Percentiles rank a stretch among this genome's conserved stretches.
phyloP scores from a whole-genome alignment of 257 asterid species.

The Pogostemon cablin region DNA sequence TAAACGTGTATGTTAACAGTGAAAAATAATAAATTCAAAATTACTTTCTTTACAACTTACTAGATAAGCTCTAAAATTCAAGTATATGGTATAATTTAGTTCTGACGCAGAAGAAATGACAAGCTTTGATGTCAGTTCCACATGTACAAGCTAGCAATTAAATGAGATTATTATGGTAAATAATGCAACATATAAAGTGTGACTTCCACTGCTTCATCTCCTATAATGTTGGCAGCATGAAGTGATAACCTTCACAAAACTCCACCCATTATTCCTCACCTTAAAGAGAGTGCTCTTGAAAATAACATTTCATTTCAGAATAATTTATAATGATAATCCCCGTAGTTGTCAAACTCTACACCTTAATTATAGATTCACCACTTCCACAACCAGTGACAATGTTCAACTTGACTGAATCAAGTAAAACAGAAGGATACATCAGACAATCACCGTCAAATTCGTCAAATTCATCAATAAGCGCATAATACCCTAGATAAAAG shows the following conservation, averaged over 20 bases:
- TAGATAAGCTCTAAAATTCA: neutral
- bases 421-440: constrained; percentile 10
- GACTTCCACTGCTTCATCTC: neutral
- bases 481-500: neutral
- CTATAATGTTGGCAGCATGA: neutral
- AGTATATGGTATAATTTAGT: neutral
- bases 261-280: neutral
- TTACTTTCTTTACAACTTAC: neutral
- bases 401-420: neutral
- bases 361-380: neutral
- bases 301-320: neutral
- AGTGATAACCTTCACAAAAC: neutral
- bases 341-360: neutral
- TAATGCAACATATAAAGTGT: neutral
- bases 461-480: neutral
- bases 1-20: neutral
- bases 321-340: neutral
- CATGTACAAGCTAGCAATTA: neutral
- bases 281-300: neutral
- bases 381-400: neutral
- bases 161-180: neutral
- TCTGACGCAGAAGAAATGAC: neutral
- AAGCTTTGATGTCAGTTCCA: neutral
- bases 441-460: neutral
- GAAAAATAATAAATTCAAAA: neutral